These are phyloP conservation scores for Bromus sterilis DNA, from an alignment of 176 grass and related monocot species.

Conservation along the genomic window DNA sequence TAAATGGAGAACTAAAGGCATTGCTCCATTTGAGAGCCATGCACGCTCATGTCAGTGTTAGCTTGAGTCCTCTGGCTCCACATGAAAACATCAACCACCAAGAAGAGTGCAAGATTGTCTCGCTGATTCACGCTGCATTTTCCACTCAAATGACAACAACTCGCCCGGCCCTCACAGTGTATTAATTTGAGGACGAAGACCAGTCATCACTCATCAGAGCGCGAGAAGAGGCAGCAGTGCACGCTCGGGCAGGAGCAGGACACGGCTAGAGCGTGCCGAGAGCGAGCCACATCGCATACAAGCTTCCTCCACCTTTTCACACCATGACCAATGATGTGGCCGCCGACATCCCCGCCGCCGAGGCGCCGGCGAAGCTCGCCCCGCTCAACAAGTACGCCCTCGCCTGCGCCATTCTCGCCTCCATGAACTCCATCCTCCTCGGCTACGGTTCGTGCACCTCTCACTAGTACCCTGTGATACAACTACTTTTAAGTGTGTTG, in stretches of 20 bases:
- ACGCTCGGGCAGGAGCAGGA: neutral
- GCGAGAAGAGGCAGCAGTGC: neutral
- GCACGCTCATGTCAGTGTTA: neutral
- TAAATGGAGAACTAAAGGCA: neutral
- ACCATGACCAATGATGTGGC: constrained; percentile 26
- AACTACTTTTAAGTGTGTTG: too few species aligned
- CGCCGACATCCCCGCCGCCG: constrained; percentile 16
- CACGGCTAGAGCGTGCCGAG: neutral
- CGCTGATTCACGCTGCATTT: neutral
- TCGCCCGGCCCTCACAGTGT: neutral
- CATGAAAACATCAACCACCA: neutral
- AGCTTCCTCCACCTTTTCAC: neutral
- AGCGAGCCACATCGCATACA: neutral
- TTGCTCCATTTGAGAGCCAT: neutral
- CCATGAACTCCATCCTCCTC: constrained; percentile 79
- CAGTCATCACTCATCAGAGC: neutral
- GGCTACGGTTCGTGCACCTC: constrained; percentile 48
- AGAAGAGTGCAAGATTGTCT: neutral
- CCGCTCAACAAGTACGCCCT: constrained; percentile 59
- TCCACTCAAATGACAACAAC: neutral
- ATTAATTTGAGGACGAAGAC: neutral
- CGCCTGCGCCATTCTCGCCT: constrained; percentile 60
- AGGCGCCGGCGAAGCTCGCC: constrained; percentile 33
- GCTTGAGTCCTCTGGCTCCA: neutral
- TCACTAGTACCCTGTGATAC: neutral